Base-by-base conservation (phyloP, 208 protist species). In the Novymonas esmeraldas region DNA sequence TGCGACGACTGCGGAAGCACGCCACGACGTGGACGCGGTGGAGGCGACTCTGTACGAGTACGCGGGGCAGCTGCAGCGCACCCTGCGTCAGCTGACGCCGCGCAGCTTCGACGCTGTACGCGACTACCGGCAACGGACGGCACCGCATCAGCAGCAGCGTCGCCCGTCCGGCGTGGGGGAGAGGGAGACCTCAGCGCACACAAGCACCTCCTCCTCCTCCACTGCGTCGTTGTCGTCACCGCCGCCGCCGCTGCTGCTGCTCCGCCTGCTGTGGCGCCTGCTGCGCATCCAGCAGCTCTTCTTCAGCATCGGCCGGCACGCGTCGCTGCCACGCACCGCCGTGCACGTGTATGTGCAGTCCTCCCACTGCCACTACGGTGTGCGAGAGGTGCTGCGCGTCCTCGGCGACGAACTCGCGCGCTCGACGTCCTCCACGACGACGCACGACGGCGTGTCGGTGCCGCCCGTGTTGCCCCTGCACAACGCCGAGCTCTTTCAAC, bases 21-120 rank as follows among this genome's bases (percentile, higher is more conserved):
- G 7, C 42, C 26, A 48, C 3, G 60, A 68, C 24, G 10, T 62
- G 38, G 59, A 78, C 20, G 61, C 51, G n/a, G 70, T 70, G 10
- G 78, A 84, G 1, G 68, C 55, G n/a, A 48, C 52, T 16, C 38
- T 73, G 3, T 76, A 64, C 49, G 73, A 80, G 48, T 72, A 67
- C 41, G 73, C 78, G 3, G 73, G 69, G 10, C 78, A 80, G 58
- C 38, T 77, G 0, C 73, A 74, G 51, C 67, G 73, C 2, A 77
- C 73, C 9, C 59, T 84, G 58, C 66, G 63, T 46, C 14, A 44
- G 46, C 55, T 84, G 22, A 76, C 65, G 4, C 45, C 78, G 10
- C 61, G 36, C 2, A 68, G 79, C 38, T 80, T 77, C 18, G 44
- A 75, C 22, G 70, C 52, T 0, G 66, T 73, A 24, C 48, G 58